Evolutionary conservation across 1,284 basidiomycete species (phyloP).

Genomic region (Wolfiporia cocos): DNA sequence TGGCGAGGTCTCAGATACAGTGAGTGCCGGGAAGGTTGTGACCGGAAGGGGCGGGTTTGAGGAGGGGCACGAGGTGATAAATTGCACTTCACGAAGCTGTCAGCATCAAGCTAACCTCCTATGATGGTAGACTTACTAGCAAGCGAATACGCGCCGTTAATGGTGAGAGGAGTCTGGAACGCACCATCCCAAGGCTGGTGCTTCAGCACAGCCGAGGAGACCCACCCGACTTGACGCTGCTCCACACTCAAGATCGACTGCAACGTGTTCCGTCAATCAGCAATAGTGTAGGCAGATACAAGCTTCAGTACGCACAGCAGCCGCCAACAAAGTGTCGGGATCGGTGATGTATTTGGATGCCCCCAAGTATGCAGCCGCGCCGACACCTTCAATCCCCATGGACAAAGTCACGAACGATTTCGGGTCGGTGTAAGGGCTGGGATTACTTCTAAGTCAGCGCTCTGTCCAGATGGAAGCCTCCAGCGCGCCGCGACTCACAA

Average conservation of each 20-base stretch:
- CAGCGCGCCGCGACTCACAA: slow-evolving; percentile 51
- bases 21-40: slow-evolving; percentile 32
- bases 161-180: slow-evolving; percentile 46
- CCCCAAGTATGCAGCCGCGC: slow-evolving; percentile 49
- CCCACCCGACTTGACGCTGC: slow-evolving; percentile 45
- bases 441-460: too few relatives aligned
- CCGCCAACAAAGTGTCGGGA: slow-evolving; percentile 26
- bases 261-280: too few relatives aligned
- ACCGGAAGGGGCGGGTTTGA: slow-evolving; percentile 32
- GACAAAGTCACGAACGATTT: slow-evolving; percentile 46
- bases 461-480: too few relatives aligned
- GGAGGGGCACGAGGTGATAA: slow-evolving; percentile 44
- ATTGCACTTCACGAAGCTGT: slow-evolving; percentile 25
- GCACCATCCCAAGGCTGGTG: slow-evolving; percentile 48
- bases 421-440: slow-evolving; percentile 43
- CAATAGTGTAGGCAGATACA: too few relatives aligned
- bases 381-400: slow-evolving; percentile 52
- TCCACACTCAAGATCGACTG: slow-evolving; percentile 37
- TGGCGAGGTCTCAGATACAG: slow-evolving; percentile 17
- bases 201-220: slow-evolving; percentile 40
- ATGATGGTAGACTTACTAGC: slow-evolving; percentile 7
- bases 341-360: slow-evolving; percentile 39
- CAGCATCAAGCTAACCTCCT: slow-evolving; percentile 13
- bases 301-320: too few relatives aligned
- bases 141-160: slow-evolving; percentile 42